phyloP scores from a whole-genome alignment of 148 eudicot genomes.

The Bassia scoparia region DNA sequence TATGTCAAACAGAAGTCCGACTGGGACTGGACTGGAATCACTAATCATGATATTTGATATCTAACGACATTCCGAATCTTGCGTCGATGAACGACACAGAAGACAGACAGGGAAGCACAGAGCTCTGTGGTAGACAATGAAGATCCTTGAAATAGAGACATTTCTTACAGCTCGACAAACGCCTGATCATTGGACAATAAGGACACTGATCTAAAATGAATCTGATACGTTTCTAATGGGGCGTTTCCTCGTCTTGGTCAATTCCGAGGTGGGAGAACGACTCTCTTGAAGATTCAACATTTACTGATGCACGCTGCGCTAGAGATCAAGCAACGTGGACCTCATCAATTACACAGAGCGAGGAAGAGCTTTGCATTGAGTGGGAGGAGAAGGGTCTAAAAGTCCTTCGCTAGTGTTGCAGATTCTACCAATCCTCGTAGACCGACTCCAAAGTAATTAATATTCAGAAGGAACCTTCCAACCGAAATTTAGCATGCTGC shows the following conservation, averaged over 20 bases:
- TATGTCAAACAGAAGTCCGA: conserved; percentile 51
- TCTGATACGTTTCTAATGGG: conserved; percentile 39
- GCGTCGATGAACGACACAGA: conserved; percentile 88
- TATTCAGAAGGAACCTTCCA: conserved; percentile 24
- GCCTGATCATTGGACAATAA: conserved; percentile 3
- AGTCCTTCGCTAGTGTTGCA: conserved; percentile 41
- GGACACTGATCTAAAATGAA: conserved; percentile 24
- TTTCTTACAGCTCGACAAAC: conserved; percentile 49
- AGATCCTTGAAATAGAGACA: conserved; percentile 60
- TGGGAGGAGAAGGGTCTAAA: conserved; percentile 37
- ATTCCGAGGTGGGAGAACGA: conserved; percentile 58
- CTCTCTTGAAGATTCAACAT: conserved; percentile 63
- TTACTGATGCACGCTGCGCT: conserved; percentile 53
- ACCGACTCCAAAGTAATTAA: conserved; percentile 12
- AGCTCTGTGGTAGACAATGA: conserved; percentile 54
- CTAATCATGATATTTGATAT: conserved; percentile 43
- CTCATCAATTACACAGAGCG: conserved; percentile 22
- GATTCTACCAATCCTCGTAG: conserved; percentile 31
- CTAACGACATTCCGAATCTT: conserved; percentile 83
- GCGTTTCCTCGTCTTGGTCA: conserved; percentile 63
- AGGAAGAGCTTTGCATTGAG: conserved; percentile 31
- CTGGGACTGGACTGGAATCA: conserved; percentile 37
- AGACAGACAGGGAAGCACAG: conserved; percentile 37
- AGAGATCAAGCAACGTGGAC: conserved; percentile 48
- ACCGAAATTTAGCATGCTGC: conserved; percentile 39